Evolutionary conservation across 176 grass and related monocot species (phyloP), one percentile per base, ranked within the genome.

Genomic region (Juncus effusus): DNA sequence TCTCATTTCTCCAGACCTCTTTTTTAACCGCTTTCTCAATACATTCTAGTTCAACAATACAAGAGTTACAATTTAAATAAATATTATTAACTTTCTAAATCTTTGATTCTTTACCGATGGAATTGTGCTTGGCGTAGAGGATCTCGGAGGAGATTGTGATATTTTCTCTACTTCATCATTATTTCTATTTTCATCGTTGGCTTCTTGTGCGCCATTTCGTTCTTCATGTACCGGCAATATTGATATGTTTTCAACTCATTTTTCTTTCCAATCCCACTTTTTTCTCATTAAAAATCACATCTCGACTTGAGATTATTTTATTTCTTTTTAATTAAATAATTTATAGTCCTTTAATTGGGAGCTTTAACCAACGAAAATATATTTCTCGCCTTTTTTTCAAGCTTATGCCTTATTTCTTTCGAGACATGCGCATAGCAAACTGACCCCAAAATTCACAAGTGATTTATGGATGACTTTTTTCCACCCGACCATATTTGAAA

Each of bases 211-310:
- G 19, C 15, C 15, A 62, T 9, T 62, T 19, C 4, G 1, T 67
- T 14, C 13, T n/a, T 49, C 39, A 5, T 40, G 13, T 3, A 74
- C 16, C n/a, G 13, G 3, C 19, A 28, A 28, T 28, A 28, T 28
- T 1, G 19, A 28, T 28, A 28, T 28, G 19, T 28, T 28, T 28
- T 28, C 19, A 28, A 28, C 19, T 28, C 19, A 28, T 28, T 28
- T 28, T 28, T 28, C n/a, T 28, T 28, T 28, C 19, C 19, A 28
- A 28, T 28, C 19, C 19, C 19, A 28, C 19, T 28, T 60, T 39
- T n/a, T 77, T 55, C 50, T 77, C 63, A 47, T 49, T 4, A 51
- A 77, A 67, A n/a, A 58, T 59, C 36, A 60, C 62, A 77, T 77
- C 63, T 36, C 52, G 35, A 57, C 62, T 77, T 7, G 58, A 14